Evolutionary conservation across 2,329 filamentous ascomycete genomes (phyloP).

Genomic region (Penicillium sp.): DNA sequence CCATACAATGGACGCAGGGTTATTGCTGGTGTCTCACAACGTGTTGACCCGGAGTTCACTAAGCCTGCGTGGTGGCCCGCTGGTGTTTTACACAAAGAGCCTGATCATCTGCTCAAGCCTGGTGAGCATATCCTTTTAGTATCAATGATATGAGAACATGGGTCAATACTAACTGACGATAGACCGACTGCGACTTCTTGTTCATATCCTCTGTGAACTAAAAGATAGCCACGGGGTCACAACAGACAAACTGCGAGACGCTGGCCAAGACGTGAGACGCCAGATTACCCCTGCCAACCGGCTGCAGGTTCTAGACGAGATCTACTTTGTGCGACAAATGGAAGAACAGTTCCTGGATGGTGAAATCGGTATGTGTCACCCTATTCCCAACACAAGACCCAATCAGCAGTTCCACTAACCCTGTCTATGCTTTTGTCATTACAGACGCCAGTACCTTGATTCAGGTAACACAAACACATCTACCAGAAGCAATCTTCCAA

Average conservation of each 20-base stretch:
- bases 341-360: slow-evolving; percentile 35
- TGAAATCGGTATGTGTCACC: slow-evolving; percentile 26
- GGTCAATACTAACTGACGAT: not conserved
- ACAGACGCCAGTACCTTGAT: slow-evolving; percentile 23
- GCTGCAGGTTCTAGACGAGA: slow-evolving; percentile 36
- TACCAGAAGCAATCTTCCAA: slow-evolving; percentile 18
- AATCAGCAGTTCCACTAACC: not conserved
- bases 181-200: slow-evolving; percentile 34
- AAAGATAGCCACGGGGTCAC: slow-evolving; percentile 35
- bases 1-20: slow-evolving; percentile 48
- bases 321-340: slow-evolving; percentile 36
- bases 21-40: slow-evolving; percentile 31
- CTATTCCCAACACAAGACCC: not conserved
- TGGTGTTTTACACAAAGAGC: slow-evolving; percentile 35
- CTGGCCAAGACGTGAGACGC: slow-evolving; percentile 36
- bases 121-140: slow-evolving; percentile 20
- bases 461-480: slow-evolving; percentile 21
- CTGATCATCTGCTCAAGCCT: slow-evolving; percentile 36
- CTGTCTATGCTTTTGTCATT: too few species aligned
- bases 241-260: slow-evolving; percentile 36
- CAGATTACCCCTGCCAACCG: slow-evolving; percentile 32
- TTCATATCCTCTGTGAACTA: slow-evolving; percentile 38
- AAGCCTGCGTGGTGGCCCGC: slow-evolving; percentile 39
- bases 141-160: not conserved
- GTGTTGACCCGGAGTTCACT: slow-evolving; percentile 35